Evolutionary conservation across 2,329 filamentous ascomycete genomes (phyloP).

Genomic region (Xylaria sp.): DNA sequence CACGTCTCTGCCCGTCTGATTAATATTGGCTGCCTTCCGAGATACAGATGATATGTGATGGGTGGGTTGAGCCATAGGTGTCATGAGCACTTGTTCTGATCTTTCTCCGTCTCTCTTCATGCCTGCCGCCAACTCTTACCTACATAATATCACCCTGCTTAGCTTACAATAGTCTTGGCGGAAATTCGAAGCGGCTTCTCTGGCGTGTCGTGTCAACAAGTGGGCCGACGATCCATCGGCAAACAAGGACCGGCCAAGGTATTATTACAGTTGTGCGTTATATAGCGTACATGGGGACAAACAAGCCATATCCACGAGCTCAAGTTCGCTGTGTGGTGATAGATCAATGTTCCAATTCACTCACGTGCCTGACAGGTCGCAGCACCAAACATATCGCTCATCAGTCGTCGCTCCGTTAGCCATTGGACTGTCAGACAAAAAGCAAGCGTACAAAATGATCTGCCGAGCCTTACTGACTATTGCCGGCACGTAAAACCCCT

Average conservation of each 20-base stretch:
- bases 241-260: slow-evolving; percentile 13
- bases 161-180: slow-evolving; percentile 28
- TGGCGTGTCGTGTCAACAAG: slow-evolving; percentile 23
- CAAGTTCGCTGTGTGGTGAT: slow-evolving; percentile 8
- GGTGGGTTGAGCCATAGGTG: slow-evolving; percentile 5
- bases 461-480: slow-evolving; percentile 30
- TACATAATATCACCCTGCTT: slow-evolving; percentile 10
- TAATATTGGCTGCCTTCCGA: slow-evolving; percentile 4
- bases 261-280: not conserved
- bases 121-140: slow-evolving; percentile 25
- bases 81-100: slow-evolving; percentile 12
- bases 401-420: slow-evolving; percentile 8
- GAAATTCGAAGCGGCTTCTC: slow-evolving; percentile 28
- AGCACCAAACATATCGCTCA: not conserved
- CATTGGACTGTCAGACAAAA: slow-evolving; percentile 24
- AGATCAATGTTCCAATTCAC: slow-evolving; percentile 24
- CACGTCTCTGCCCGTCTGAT: slow-evolving; percentile 15
- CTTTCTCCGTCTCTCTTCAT: not conserved
- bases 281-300: not conserved
- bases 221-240: slow-evolving; percentile 27
- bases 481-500: slow-evolving; percentile 32
- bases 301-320: slow-evolving; percentile 20
- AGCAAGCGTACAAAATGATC: slow-evolving; percentile 18
- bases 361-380: slow-evolving; percentile 33
- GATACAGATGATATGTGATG: slow-evolving; percentile 22